A percentile compares a stretch with the other conserved stretches of the same genome.
Evolutionary conservation across 176 grass and related monocot species (phyloP).

Genomic region (Juncus effusus): DNA sequence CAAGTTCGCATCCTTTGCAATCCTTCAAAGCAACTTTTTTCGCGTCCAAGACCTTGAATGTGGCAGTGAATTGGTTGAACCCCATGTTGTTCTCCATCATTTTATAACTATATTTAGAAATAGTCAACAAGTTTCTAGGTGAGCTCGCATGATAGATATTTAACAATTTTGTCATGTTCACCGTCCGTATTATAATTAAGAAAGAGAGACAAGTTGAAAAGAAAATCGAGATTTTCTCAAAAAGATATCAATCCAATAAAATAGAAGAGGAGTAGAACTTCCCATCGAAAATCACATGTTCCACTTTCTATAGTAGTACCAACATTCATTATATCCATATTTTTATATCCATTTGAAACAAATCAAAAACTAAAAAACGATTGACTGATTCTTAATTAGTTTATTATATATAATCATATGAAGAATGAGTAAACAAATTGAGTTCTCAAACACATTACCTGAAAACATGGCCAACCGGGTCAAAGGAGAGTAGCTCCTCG

Average conservation of each 20-base stretch:
- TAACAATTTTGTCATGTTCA: no score
- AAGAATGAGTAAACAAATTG: neutral
- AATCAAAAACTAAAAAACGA: no score
- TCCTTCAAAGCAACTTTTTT: neutral
- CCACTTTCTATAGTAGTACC: no score
- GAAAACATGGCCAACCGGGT: slow-evolving; percentile 44
- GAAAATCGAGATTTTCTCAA: neutral
- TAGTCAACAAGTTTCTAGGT: neutral
- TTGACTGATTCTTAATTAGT: no score
- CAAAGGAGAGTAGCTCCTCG: slow-evolving; percentile 72
- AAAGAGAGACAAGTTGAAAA: neutral
- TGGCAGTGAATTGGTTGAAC: slow-evolving; percentile 53
- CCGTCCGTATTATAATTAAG: no score
- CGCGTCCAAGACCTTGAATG: slow-evolving; percentile 35
- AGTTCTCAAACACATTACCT: slow-evolving; percentile 22
- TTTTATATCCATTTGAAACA: no score
- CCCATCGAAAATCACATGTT: no score
- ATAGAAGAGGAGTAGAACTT: neutral
- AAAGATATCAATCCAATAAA: neutral
- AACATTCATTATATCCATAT: no score
- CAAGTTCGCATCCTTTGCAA: slow-evolving; percentile 38
- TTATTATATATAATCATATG: no score
- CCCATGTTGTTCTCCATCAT: slow-evolving; percentile 92
- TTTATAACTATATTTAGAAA: slow-evolving; percentile 39
- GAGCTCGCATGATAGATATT: no score